Evolutionary conservation across 352 stramenopile genomes (phyloP).

Genomic region (Elongisporangium senticosum): DNA sequence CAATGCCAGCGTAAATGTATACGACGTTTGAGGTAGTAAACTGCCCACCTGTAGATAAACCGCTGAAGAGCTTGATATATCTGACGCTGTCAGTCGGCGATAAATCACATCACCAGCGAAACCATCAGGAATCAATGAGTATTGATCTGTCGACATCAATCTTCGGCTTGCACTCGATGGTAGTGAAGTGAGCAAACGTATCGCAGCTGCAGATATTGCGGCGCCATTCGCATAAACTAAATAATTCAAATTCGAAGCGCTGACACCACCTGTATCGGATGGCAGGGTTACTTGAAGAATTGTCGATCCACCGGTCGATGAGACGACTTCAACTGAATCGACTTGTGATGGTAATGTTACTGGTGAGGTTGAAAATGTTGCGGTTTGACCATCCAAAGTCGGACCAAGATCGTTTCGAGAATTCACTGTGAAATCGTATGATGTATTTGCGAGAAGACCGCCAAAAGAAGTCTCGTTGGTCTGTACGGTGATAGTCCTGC

Average conservation of each 20-base stretch:
- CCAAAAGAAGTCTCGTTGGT: slow-evolving; percentile 19
- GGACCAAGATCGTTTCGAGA: slow-evolving; percentile 36
- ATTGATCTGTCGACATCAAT: neutral
- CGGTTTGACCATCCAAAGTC: slow-evolving; percentile 21
- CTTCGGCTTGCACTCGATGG: neutral
- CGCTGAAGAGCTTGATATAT: neutral
- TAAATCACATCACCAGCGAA: neutral
- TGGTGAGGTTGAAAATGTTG: slow-evolving; percentile 19
- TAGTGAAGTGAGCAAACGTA: slow-evolving; percentile 3
- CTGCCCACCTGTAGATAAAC: slow-evolving; percentile 37
- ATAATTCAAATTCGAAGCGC: slow-evolving; percentile 19
- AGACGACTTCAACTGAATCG: slow-evolving; percentile 15
- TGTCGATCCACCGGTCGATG: slow-evolving; percentile 30
- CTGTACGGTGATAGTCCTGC: slow-evolving; percentile 3
- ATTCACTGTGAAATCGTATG: slow-evolving; percentile 49
- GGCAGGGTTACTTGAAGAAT: slow-evolving; percentile 26
- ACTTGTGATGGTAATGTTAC: slow-evolving; percentile 24
- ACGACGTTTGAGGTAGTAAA: slow-evolving; percentile 31
- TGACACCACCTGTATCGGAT: slow-evolving; percentile 36
- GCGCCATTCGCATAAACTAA: slow-evolving; percentile 38
- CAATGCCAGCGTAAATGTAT: slow-evolving; percentile 36
- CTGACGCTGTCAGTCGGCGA: neutral
- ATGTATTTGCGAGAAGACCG: slow-evolving; percentile 26
- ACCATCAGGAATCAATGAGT: neutral
- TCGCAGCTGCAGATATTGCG: slow-evolving; percentile 12